Percentiles rank a stretch among this genome's conserved stretches.
phyloP scores from a whole-genome alignment of 2,329 filamentous ascomycete genomes.

The Alternaria panax region DNA sequence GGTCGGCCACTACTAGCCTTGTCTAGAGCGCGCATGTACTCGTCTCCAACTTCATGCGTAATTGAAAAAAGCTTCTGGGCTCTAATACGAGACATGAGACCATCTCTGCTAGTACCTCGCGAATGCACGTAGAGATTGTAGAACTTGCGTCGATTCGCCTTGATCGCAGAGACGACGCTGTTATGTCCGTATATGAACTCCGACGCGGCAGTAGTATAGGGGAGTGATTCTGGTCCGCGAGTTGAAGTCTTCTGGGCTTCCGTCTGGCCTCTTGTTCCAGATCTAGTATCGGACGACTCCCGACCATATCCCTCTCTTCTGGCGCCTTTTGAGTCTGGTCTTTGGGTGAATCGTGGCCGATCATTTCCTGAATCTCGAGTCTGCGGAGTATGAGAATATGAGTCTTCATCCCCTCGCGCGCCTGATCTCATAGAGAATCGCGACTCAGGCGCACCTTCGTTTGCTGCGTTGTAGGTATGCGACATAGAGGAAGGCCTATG shows the following conservation, averaged over 20 bases:
- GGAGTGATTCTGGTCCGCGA: constrained; percentile 54
- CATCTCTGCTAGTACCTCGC: constrained; percentile 28
- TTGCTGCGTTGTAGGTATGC: not conserved
- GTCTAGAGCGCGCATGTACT: constrained; percentile 74
- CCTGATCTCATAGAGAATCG: not conserved
- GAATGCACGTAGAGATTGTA: constrained; percentile 80
- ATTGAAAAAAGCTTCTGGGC: constrained; percentile 29
- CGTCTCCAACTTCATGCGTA: constrained; percentile 63
- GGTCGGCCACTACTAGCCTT: constrained; percentile 83
- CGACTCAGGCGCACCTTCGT: not conserved
- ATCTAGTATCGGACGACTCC: not conserved
- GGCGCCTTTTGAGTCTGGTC: constrained; percentile 10
- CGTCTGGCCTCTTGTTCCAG: not conserved
- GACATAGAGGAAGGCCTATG: not conserved
- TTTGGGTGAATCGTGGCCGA: constrained; percentile 4
- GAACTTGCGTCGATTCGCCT: constrained; percentile 71
- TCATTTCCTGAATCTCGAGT: not conserved
- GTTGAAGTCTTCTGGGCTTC: not conserved
- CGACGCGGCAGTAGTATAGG: constrained; percentile 84
- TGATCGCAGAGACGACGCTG: constrained; percentile 80
- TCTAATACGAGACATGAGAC: constrained; percentile 30
- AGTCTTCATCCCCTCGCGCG: not conserved
- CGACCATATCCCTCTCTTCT: constrained; percentile 6
- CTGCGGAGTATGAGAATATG: not conserved
- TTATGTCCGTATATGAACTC: constrained; percentile 90